Evolutionary conservation across 768 basidiomycete species (phyloP).

Genomic region (Russula vinacea): DNA sequence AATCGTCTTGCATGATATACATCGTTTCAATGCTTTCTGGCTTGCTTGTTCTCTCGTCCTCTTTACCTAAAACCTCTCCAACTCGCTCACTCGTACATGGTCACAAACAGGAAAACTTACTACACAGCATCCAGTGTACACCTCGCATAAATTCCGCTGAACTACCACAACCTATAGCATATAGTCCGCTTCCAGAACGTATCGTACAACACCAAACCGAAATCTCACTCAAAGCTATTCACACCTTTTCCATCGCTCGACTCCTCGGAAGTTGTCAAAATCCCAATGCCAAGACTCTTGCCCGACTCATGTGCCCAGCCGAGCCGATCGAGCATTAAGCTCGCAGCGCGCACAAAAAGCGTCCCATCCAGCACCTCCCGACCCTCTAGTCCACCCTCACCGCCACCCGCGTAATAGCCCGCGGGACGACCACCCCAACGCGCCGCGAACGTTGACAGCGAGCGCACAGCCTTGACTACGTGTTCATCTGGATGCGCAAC

Average conservation of each 20-base stretch:
- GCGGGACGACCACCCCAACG: conserved; percentile 45
- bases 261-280: not conserved
- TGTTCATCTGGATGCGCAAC: conserved; percentile 61
- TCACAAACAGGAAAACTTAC: too few species aligned
- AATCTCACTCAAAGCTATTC: not conserved
- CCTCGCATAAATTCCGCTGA: too few species aligned
- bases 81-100: too few species aligned
- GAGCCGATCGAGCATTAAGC: conserved; percentile 43
- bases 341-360: conserved; percentile 57
- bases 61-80: too few species aligned
- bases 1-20: too few species aligned
- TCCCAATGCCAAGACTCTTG: conserved; percentile 13
- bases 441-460: conserved; percentile 46
- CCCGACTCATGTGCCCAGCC: conserved; percentile 29
- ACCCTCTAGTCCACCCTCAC: conserved; percentile 41
- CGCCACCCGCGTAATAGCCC: conserved; percentile 35
- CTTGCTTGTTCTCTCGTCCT: too few species aligned
- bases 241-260: not conserved
- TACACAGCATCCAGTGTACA: too few species aligned
- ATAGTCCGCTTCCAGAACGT: not conserved
- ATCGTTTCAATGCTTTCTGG: too few species aligned
- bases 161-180: too few species aligned
- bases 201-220: not conserved
- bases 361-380: conserved; percentile 57
- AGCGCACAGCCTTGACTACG: conserved; percentile 48